Conservation (phyloP, 805 yeast species). For the Isabelozyma pseudorhagii region DNA sequence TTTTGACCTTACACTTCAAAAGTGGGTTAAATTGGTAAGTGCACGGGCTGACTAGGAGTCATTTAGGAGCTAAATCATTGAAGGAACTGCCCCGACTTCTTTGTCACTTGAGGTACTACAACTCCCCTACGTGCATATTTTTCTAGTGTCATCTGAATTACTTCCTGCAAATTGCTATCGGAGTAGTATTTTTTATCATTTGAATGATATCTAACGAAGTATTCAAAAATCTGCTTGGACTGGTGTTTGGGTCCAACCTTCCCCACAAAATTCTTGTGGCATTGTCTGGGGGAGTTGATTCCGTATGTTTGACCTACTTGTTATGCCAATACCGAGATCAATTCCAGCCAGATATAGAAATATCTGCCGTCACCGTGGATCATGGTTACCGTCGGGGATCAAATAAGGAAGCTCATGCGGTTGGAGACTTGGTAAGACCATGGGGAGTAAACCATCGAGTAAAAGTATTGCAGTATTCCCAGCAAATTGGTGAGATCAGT, state of each 20-base stretch:
- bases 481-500: slow-evolving; percentile 22
- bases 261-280: slow-evolving; percentile 49
- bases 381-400: slow-evolving; percentile 56
- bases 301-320: slow-evolving; percentile 63
- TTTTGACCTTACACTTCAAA: too few species aligned
- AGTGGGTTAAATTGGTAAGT: not conserved
- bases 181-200: too few species aligned
- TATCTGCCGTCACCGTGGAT: slow-evolving; percentile 63
- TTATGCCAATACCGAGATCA: slow-evolving; percentile 33
- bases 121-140: too few species aligned
- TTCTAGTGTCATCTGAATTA: too few species aligned
- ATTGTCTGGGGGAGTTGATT: slow-evolving; percentile 80
- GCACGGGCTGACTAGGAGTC: not conserved
- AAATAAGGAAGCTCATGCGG: slow-evolving; percentile 44
- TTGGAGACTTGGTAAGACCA: slow-evolving; percentile 26
- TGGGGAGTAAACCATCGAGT: slow-evolving; percentile 38
- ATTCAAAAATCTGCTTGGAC: not conserved
- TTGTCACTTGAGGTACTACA: too few species aligned
- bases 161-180: too few species aligned
- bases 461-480: slow-evolving; percentile 17
- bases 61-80: not conserved
- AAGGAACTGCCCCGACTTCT: too few species aligned
- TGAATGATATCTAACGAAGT: not conserved
- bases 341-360: slow-evolving; percentile 22
- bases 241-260: slow-evolving; percentile 1